A percentile compares a stretch with the other conserved stretches of the same genome.
Conservation (phyloP, 768 basidiomycete species). For the Boletus rufocinnamomeus region DNA sequence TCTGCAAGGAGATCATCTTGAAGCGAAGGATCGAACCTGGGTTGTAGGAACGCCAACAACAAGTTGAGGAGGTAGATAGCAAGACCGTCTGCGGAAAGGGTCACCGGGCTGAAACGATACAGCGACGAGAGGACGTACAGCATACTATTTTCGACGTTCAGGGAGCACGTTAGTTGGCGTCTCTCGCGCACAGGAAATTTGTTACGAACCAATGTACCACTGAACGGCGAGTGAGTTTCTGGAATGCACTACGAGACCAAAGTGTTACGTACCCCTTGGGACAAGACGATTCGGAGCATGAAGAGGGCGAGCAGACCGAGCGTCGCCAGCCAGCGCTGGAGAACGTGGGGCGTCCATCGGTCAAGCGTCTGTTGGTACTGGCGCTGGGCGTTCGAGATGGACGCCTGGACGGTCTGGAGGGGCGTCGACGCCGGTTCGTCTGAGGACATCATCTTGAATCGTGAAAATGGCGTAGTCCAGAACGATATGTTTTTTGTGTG, state of each 20-base stretch:
- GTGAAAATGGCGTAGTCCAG: slow-evolving; percentile 6
- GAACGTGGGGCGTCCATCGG: slow-evolving; percentile 84
- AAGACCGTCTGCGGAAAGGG: slow-evolving; percentile 63
- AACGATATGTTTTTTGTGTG: slow-evolving; percentile 2
- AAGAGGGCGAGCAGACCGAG: slow-evolving; percentile 73
- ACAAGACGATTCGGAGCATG: slow-evolving; percentile 78
- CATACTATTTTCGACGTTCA: slow-evolving; percentile 47
- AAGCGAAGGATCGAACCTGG: slow-evolving; percentile 95
- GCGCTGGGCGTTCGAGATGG: slow-evolving; percentile 53
- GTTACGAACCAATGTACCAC: slow-evolving; percentile 89
- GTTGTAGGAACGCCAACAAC: slow-evolving; percentile 95
- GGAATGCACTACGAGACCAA: neutral
- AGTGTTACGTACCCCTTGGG: slow-evolving; percentile 74
- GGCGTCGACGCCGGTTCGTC: slow-evolving; percentile 33
- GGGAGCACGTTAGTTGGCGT: neutral
- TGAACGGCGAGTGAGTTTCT: slow-evolving; percentile 32
- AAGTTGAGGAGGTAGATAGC: slow-evolving; percentile 97
- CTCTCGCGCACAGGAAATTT: neutral
- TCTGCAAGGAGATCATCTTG: slow-evolving; percentile 92
- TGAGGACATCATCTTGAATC: slow-evolving; percentile 35
- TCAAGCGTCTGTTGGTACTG: slow-evolving; percentile 90
- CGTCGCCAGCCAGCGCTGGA: slow-evolving; percentile 88
- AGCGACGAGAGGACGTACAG: slow-evolving; percentile 50
- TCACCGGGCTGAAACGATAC: slow-evolving; percentile 2
- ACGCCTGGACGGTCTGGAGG: slow-evolving; percentile 31